A percentile compares a stretch with the other conserved stretches of the same genome.
Evolutionary conservation across 495 filamentous ascomycete genomes (phyloP).

Genomic region (Penicillium waksmanii): DNA sequence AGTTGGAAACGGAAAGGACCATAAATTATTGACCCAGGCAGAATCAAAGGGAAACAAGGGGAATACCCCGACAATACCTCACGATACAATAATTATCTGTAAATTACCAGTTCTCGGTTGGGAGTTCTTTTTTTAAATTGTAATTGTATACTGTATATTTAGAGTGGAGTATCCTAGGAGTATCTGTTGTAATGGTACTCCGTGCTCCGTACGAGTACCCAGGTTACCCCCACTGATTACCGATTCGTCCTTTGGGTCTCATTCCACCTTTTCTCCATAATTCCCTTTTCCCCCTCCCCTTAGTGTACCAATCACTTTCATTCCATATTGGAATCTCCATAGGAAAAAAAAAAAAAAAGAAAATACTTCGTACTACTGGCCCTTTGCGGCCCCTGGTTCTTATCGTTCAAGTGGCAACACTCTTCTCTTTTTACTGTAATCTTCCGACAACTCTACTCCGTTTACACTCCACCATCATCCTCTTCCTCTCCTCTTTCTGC

Average conservation of each 20-base stretch:
- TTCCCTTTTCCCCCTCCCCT: slow-evolving; percentile 8
- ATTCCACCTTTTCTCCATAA: slow-evolving; percentile 4
- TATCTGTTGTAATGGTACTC: no score
- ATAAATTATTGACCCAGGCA: neutral
- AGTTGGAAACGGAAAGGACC: no score
- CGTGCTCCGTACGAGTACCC: no score
- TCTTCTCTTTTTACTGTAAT: slow-evolving; percentile 23
- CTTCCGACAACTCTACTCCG: slow-evolving; percentile 19
- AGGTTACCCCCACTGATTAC: no score
- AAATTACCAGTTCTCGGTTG: slow-evolving; percentile 17
- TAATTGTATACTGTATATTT: no score
- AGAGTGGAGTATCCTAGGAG: no score
- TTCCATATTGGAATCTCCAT: slow-evolving; percentile 16
- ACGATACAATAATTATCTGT: neutral
- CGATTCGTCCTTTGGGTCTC: slow-evolving; percentile 1
- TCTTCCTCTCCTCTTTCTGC: neutral
- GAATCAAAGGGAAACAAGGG: neutral
- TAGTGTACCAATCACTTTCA: slow-evolving; percentile 26
- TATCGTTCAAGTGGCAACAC: slow-evolving; percentile 30
- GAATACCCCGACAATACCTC: slow-evolving; percentile 14
- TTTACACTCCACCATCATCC: neutral
- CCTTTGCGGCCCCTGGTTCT: slow-evolving; percentile 15
- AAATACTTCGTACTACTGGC: slow-evolving; percentile 4
- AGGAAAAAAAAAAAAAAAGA: slow-evolving; percentile 13
- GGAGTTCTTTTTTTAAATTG: neutral